These are phyloP conservation scores for Glonium stellatum DNA, from an alignment of 495 filamentous ascomycete genomes.

Conservation along the genomic window DNA sequence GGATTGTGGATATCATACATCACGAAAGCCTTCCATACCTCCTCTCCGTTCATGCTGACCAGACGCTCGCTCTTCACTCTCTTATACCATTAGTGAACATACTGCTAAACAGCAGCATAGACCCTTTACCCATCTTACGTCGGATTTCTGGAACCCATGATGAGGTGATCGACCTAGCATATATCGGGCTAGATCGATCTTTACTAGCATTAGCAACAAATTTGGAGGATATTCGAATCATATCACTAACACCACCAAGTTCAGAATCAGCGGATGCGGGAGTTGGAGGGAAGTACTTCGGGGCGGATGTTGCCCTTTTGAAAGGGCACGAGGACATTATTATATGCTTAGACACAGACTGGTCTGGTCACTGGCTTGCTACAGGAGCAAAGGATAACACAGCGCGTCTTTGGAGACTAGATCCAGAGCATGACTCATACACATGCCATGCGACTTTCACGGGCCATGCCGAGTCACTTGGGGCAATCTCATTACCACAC, in stretches of 20 bases:
- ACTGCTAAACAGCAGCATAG: constrained; percentile 37
- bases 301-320: constrained; percentile 75
- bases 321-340: constrained; percentile 92
- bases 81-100: constrained; percentile 27
- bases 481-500: constrained; percentile 80
- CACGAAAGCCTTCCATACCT: constrained; percentile 54
- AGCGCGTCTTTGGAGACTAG: constrained; percentile 83
- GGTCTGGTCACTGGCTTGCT: constrained; percentile 93
- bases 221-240: constrained; percentile 82
- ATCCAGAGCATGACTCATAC: constrained; percentile 67
- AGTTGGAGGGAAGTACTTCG: constrained; percentile 53
- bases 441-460: constrained; percentile 72
- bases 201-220: constrained; percentile 89
- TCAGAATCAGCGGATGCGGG: not conserved
- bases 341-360: constrained; percentile 88
- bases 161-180: constrained; percentile 89
- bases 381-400: constrained; percentile 96
- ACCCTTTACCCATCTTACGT: constrained; percentile 49
- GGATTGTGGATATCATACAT: constrained; percentile 65
- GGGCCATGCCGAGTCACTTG: constrained; percentile 89
- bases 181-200: constrained; percentile 69
- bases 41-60: constrained; percentile 80
- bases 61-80: constrained; percentile 73
- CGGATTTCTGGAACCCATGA: constrained; percentile 94
- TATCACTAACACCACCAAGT: constrained; percentile 49